Base-by-base conservation (phyloP, 169 alveolate genomes). In the Theileria luwenshuni region DNA sequence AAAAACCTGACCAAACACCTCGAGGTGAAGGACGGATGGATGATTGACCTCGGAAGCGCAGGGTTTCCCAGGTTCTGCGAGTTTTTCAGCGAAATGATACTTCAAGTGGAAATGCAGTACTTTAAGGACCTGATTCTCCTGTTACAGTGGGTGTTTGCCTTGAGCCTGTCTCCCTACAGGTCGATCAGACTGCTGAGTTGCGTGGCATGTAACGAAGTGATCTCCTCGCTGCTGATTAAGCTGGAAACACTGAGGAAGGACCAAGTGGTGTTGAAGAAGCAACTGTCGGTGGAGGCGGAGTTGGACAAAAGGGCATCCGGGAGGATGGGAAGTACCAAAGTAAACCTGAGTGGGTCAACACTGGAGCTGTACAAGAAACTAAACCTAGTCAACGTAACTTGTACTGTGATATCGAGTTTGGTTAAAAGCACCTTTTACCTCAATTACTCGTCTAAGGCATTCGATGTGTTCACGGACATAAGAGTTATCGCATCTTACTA, bases 21-120 rank as follows among this genome's bases (percentile, higher is more conserved):
- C 23, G 77, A 65, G 0, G 69, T 47, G 28, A 48, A 79, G 23
- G 83, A 71, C n/a, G 83, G 87, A n/a, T 72, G 83, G 87, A 58
- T 68, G 48, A 79, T 79, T 30, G 83, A 74, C 41, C 43, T 79
- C 35, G 83, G 83, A 28, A 71, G 61, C 52, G 35, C 15, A 2
- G 83, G 76, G 1, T 79, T 49, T 32, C 25, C 54, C 49, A 69
- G 83, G 0, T 79, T 71, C 73, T 68, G 74, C 56, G 87, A 79
- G 68, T 79, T 79, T 71, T 79, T 79, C 68, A 64, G 64, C 42
- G 76, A 79, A 21, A 48, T 79, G 56, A 71, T 71, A 7, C 69
- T 59, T 15, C 68, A 79, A 32, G 69, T 71, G 10, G 84, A 71
- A 32, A 47, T 42, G 25, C 32, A 10, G 27, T 49, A 19, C 35